phyloP scores from a whole-genome alignment of 2,329 filamentous ascomycete species.

The Talaromyces sp. region DNA sequence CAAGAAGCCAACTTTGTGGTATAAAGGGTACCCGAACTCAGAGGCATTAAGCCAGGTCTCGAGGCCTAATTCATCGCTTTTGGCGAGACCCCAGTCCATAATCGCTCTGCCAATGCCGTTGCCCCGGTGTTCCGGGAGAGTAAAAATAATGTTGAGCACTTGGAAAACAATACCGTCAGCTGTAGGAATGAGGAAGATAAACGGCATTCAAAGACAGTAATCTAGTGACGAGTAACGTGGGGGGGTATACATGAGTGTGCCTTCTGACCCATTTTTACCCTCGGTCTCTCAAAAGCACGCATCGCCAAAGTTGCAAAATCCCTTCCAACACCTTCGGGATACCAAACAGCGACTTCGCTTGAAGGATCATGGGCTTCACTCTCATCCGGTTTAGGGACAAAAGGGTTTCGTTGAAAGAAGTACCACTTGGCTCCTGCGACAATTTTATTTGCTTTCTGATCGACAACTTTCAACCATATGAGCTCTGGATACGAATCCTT shows the following conservation, averaged over 20 bases:
- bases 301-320: conserved; percentile 3
- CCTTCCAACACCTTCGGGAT: conserved; percentile 4
- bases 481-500: conserved; percentile 1
- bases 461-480: conserved; percentile 6
- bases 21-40: not conserved
- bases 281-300: conserved; percentile 3
- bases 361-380: not conserved
- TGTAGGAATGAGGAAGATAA: not conserved
- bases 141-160: conserved; percentile 8
- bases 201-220: not conserved
- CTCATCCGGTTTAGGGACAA: not conserved
- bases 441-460: not conserved
- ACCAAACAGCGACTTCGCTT: conserved; percentile 4
- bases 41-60: conserved; percentile 4
- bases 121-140: conserved; percentile 1
- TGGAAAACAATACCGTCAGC: not conserved
- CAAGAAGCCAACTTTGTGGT: conserved; percentile 3
- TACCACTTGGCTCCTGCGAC: conserved; percentile 7
- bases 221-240: too few relatives aligned
- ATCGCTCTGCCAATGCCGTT: conserved; percentile 4
- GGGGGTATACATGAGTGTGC: conserved; percentile 2
- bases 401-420: conserved; percentile 7
- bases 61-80: conserved; percentile 3
- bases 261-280: not conserved
- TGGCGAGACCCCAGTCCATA: conserved; percentile 3